Conservation (phyloP, 1,139 yeast species). For the Taiozyma sp. region DNA sequence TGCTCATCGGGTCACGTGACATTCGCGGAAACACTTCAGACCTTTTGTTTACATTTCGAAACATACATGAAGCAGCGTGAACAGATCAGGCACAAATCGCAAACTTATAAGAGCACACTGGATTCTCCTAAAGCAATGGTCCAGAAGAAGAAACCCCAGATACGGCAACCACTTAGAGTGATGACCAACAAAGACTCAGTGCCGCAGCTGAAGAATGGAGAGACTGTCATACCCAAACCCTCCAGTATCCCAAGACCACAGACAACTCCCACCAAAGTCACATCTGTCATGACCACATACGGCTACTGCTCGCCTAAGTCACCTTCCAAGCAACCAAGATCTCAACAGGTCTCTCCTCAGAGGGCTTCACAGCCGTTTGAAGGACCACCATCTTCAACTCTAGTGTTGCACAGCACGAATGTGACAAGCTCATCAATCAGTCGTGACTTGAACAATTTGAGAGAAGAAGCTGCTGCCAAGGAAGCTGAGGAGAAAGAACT, state of each 20-base stretch:
- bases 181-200: not conserved
- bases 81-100: not conserved
- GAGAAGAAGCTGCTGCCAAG: slow-evolving; percentile 1
- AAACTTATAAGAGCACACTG: not conserved
- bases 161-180: not conserved
- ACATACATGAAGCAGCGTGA: not conserved
- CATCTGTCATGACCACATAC: slow-evolving; percentile 9
- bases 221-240: slow-evolving; percentile 6
- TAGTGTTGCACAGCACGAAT: not conserved
- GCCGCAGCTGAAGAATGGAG: not conserved
- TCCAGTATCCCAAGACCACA: slow-evolving; percentile 18
- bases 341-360: not conserved
- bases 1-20: not conserved
- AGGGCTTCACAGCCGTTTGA: not conserved
- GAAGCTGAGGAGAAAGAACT: slow-evolving; percentile 22
- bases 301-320: slow-evolving; percentile 12
- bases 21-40: not conserved
- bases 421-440: not conserved
- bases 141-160: not conserved
- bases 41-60: slow-evolving; percentile 1
- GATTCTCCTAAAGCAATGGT: not conserved
- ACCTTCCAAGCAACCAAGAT: not conserved
- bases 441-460: slow-evolving; percentile 8
- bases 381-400: not conserved
- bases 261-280: slow-evolving; percentile 14